Conservation (phyloP, 305 asterid species). For the Solanum hybrid region DNA sequence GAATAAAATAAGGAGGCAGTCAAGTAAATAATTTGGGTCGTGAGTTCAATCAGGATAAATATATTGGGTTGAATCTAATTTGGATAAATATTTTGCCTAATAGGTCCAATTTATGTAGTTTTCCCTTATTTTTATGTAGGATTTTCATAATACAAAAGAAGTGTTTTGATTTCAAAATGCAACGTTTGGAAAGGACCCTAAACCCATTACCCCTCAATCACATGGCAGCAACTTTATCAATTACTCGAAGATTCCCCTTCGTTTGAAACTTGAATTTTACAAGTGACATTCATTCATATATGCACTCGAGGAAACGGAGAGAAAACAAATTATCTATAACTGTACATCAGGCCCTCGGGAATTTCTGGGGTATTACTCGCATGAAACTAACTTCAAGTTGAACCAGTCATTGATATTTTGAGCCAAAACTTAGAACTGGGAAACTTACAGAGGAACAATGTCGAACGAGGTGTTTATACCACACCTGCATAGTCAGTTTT, state of each 20-base stretch:
- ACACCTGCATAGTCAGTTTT: not conserved
- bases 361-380: not conserved
- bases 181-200: not conserved
- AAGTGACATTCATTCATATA: not conserved
- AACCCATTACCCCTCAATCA: not conserved
- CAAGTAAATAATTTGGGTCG: not conserved
- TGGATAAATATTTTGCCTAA: not conserved
- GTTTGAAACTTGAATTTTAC: not conserved
- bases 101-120: not conserved
- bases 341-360: not conserved
- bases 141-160: not conserved
- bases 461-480: not conserved
- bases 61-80: not conserved
- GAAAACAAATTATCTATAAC: not conserved
- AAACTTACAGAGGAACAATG: not conserved
- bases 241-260: not conserved
- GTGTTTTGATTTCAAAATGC: not conserved
- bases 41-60: not conserved
- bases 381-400: not conserved
- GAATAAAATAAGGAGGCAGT: not conserved
- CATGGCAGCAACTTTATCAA: not conserved
- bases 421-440: not conserved
- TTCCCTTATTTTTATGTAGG: not conserved
- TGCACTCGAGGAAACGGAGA: not conserved
- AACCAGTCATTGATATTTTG: not conserved